Conservation (phyloP, 2,329 filamentous ascomycete genomes). For the Cytospora paraplurivora region DNA sequence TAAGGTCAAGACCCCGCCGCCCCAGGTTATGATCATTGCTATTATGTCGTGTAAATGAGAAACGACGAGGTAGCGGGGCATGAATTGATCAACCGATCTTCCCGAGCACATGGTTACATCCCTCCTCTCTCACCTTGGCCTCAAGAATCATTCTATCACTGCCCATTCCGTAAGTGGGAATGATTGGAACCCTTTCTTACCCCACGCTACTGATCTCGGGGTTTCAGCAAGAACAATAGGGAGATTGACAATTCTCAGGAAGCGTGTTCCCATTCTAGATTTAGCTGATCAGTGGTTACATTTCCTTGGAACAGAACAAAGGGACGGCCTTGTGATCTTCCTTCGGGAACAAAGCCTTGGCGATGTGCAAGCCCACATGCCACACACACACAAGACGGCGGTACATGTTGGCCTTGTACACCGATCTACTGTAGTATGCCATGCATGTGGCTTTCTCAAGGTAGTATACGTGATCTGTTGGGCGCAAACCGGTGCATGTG, state of each 20-base stretch:
- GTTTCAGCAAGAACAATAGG: not conserved
- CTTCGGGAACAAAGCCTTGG: not conserved
- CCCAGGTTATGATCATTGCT: not conserved
- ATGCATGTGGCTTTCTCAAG: too few species aligned
- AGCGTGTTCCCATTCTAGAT: not conserved
- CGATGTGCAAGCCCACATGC: not conserved
- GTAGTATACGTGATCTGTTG: too few species aligned
- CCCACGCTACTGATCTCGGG: not conserved
- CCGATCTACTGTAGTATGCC: not conserved
- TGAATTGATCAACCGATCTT: not conserved
- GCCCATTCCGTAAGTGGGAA: not conserved
- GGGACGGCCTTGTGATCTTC: not conserved
- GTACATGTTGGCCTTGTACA: not conserved
- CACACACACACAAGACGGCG: not conserved
- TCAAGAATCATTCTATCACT: not conserved
- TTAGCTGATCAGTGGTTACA: not conserved
- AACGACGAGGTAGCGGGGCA: not conserved
- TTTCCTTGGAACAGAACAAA: not conserved
- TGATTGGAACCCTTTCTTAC: not conserved
- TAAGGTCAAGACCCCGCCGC: not conserved
- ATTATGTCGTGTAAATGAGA: not conserved
- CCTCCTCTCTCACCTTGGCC: not conserved
- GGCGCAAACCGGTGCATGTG: not conserved
- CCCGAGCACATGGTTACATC: not conserved
- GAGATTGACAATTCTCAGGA: not conserved